Evolutionary conservation across 129 eudicot species (phyloP), one percentile per base, ranked within the genome.

Genomic region (Solidago caesia): DNA sequence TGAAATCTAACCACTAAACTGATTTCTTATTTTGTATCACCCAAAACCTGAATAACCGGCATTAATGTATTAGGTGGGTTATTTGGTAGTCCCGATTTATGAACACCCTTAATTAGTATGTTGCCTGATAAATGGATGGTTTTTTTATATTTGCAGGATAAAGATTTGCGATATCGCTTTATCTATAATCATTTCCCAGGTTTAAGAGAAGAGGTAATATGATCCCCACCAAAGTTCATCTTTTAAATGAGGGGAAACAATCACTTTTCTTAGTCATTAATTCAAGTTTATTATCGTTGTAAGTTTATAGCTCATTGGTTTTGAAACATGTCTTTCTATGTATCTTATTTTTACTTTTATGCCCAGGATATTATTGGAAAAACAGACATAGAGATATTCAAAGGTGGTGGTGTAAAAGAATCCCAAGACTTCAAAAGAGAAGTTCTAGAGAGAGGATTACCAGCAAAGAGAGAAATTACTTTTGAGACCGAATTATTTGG

Each of bases 341-440:
- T 16, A 8, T 29, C 26, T 41, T 70, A 45, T 48, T 5, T 51
- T 2, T 16, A 11, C 64, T 66, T 58, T 47, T 56, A 57, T 67
- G 26, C 14, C 3, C 89, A 92, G 98, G 98, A 92, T 78, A 87
- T 92, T 62, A 92, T 92, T 76, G 98, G 98, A 63, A 89, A 89
- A 84, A 90, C 98, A 33, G 98, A 93, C 51, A 79, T 87, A 44
- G 96, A 92, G 84, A 93, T 93, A 71, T 93, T 93, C 62, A 68
- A 83, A 67, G 98, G 98, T 47, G 82, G 86, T 4, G 98, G 98
- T 66, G 98, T 92, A 43, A 92, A 88, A 80, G 98, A 93, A 82
- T 90, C 96, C 14, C 98, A 89, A 71, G 96, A 93, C 74, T 93
- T 93, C 78, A 93, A 93, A 83, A 69, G 85, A 80, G 98, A 93